Base-by-base conservation (phyloP, 2,329 filamentous ascomycete species). In the Diaporthe sp. region DNA sequence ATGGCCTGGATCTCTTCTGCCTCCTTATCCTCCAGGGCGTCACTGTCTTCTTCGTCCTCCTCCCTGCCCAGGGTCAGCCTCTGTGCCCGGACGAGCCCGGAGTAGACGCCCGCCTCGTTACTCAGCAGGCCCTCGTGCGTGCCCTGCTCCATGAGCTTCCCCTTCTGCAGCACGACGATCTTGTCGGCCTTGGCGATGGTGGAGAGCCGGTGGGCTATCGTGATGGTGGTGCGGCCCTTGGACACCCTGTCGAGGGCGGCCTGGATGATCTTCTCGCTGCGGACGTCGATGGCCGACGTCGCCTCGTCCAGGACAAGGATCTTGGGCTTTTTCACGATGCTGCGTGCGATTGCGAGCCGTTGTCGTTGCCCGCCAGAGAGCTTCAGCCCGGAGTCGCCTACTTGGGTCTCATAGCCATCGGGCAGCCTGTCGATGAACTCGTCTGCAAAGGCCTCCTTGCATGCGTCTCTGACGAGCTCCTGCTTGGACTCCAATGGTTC, bases 101-200 rank as follows among this genome's bases (percentile, higher is more conserved):
- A 89, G 80, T 96, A 96, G 25, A 93, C 87, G 1, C 93, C 91
- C 3, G 86, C 86, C 6, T 91, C 86, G 51, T 88, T 84, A 4
- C 86, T 82, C 1, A 97, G 86, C 0, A 98, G 88, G 58, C 91
- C 89, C 9, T 95, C 90, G 78, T 98, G 95, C 0, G 90, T 95
- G 0, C 95, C 95, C 78, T 92, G 86, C 82, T 98, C 94, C 12
- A 93, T 88, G 0, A 95, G 90, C 71, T 88, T 85, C 2, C 95
- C 95, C 79, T 93, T 90, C 67, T 93, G 89, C 72, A 97, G 83
- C 0, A 97, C 95, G 10, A 95, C 86, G 72, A 97, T 97, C 51
- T 92, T 90, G 80, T 97, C 93, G 4, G 95, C 94, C 78, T 93
- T 91, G 82, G 92, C 93, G 80, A 95, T 94, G 0, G 94, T 95